Base-by-base conservation (phyloP, 768 basidiomycete genomes). In the Strobilomyces echinocephalus region DNA sequence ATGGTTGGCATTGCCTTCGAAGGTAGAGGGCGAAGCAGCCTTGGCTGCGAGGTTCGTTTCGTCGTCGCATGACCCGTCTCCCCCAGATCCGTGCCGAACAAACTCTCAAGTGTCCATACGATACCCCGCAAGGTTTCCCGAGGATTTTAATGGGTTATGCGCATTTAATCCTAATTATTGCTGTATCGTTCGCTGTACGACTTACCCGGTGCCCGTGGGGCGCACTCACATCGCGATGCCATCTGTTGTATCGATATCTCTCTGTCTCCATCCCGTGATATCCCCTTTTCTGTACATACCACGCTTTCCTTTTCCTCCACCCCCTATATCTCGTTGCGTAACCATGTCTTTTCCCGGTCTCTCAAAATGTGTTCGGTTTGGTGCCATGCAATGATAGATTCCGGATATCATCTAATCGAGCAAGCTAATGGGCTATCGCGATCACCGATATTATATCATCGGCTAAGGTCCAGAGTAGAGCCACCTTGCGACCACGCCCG, bases 1-100 rank as follows among this genome's bases (percentile, higher is more conserved):
- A 66, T 86, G 50, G 64, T 79, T n/a, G 76, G 78, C 30, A 64
- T 85, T 54, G 83, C 82, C 34, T 81, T 79, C 60, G 84, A 84
- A 55, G 83, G 82, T 11, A 70, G 80, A n/a, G 81, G 83, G 5
- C 64, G 74, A 54, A 86, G 83, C 57, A 64, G 69, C 49, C 71
- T 85, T 50, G 72, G 69, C 1, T 73, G 73, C 49, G 74, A 74
- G 57, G 73, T 75, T 6, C 70, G 68, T 12, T 70, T 67, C 30
- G 67, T 69, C 50, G 60, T 69, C 24, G 68, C 61, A 35, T 70
- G 60, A 62, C 36, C 21, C 36, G 12, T 24, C n/a, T 41, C 9
- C 42, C 12, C 18, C 33, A 34, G 49, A 18, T 52, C 36, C 47
- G 36, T 41, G 55, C 40, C 20, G 43, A 49, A 33, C 30, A 3